Conservation (phyloP, 2,329 filamentous ascomycete genomes). For the Pezicula neosporulosa region DNA sequence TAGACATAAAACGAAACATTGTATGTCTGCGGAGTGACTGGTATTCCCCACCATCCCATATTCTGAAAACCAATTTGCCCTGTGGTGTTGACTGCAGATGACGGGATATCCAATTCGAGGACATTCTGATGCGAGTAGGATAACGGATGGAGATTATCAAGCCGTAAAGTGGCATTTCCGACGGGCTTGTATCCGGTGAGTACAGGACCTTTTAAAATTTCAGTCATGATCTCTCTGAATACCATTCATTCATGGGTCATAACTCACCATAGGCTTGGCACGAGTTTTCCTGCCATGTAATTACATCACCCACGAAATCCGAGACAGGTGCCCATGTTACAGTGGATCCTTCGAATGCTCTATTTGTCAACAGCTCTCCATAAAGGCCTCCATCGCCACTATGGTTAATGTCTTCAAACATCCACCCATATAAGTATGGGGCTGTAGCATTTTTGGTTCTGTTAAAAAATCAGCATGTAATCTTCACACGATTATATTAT, state of each 20-base stretch:
- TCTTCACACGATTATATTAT: too few species aligned
- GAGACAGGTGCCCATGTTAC: slow-evolving; percentile 9
- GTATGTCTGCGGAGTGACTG: slow-evolving; percentile 25
- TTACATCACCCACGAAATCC: slow-evolving; percentile 3
- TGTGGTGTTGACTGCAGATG: slow-evolving; percentile 8
- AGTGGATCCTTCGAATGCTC: slow-evolving; percentile 55
- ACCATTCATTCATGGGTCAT: slow-evolving; percentile 19
- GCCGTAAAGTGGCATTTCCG: slow-evolving; percentile 10
- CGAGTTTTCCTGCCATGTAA: slow-evolving; percentile 12
- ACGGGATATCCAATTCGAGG: slow-evolving; percentile 14
- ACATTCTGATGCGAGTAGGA: slow-evolving; percentile 12
- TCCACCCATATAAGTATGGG: slow-evolving; percentile 18
- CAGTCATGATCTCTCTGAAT: slow-evolving; percentile 14
- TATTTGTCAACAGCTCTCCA: slow-evolving; percentile 65
- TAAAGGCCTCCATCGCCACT: slow-evolving; percentile 66
- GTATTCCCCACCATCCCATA: slow-evolving; percentile 29
- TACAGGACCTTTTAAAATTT: slow-evolving; percentile 37
- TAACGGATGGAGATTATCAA: slow-evolving; percentile 12
- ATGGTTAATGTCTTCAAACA: slow-evolving; percentile 23
- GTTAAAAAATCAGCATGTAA: too few species aligned
- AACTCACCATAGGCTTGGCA: slow-evolving; percentile 13
- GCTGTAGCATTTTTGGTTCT: slow-evolving; percentile 14
- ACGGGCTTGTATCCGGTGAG: slow-evolving; percentile 56
- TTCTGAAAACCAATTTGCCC: slow-evolving; percentile 26
- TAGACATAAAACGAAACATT: slow-evolving; percentile 32